Percentiles rank a stretch among this genome's conserved stretches.
Conservation (phyloP, 2,329 filamentous ascomycete species). For the Pseudocercospora fuligena region DNA sequence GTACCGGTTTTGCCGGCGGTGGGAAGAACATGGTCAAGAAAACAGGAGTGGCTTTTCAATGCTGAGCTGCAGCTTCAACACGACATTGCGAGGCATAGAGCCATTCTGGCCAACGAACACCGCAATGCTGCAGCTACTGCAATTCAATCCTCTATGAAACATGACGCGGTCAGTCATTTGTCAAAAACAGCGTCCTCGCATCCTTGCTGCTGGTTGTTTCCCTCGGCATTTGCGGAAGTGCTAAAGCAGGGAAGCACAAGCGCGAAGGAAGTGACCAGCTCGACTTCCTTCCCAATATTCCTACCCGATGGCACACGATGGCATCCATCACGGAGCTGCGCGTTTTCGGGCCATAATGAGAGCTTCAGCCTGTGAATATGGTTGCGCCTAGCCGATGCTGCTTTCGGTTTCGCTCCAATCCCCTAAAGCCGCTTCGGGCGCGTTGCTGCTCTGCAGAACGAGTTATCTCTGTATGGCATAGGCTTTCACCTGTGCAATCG, state of each 20-base stretch:
- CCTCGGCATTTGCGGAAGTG: not conserved
- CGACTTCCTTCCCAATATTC: no score
- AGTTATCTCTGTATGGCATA: not conserved
- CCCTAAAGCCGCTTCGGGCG: no score
- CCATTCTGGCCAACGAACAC: not conserved
- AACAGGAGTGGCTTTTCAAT: constrained; percentile 80
- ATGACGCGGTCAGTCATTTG: not conserved
- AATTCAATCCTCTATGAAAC: not conserved
- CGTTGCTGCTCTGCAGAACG: no score
- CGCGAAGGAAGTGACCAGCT: no score
- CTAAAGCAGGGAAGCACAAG: not conserved
- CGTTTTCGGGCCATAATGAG: no score
- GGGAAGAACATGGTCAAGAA: constrained; percentile 83
- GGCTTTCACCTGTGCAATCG: not conserved
- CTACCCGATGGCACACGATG: no score
- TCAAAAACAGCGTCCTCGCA: not conserved
- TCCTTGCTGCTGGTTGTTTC: not conserved
- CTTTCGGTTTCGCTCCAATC: no score
- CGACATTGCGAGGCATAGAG: not conserved
- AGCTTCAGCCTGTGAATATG: no score
- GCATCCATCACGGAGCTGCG: no score
- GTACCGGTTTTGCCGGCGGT: constrained; percentile 90
- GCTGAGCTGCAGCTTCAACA: constrained; percentile 51
- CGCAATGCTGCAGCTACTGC: no score
- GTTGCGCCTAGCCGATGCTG: no score